Base-by-base conservation (phyloP, 139 green algal species). In the Eudorina sp. region DNA sequence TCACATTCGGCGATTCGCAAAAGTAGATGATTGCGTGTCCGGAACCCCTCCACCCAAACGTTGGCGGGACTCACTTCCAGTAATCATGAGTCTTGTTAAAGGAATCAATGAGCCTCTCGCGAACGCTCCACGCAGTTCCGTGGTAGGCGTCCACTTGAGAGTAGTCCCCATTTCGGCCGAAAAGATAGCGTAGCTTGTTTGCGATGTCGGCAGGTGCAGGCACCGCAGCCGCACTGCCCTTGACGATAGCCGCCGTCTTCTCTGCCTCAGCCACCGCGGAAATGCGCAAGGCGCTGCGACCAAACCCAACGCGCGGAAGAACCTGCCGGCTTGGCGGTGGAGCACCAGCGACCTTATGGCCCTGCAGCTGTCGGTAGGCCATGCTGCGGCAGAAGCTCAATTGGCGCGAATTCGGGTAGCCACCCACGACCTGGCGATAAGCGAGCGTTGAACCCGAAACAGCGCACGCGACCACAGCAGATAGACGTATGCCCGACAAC, bases 51-150 rank as follows among this genome's bases (percentile, higher is more conserved):
- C 72, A 27, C 14, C 13, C 9, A 73, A 43, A 41, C 64, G 6
- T 34, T 4, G 27, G 64, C 34, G 46, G 13, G 31, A 88, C 92
- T 92, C 55, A 97, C 95, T 94, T 94, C 96, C 96, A 98, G 89
- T 97, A 89, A 2, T 94, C 94, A 60, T 98, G 94, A 4, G 96
- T 98, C 68, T 94, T 93, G 81, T 98, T 93, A 74, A 98, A 97
- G 0, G 85, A 73, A 31, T 98, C 96, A 66, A 98, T 94, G n/a
- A 99, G 94, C 21, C 90, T 84, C 69, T 99, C 96, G 40, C 97
- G 95, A 43, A 98, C 94, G 82, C 90, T 96, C 90, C 90, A 97
- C 25, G 96, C 89, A 40, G 93, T 86, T 40, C 91, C 92, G 31
- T 92, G 87, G 88, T 97, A 97, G 5, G 92, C 77, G 58, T 95